Evolutionary conservation across 768 basidiomycete genomes (phyloP).

Genomic region (Agaricus blazei): DNA sequence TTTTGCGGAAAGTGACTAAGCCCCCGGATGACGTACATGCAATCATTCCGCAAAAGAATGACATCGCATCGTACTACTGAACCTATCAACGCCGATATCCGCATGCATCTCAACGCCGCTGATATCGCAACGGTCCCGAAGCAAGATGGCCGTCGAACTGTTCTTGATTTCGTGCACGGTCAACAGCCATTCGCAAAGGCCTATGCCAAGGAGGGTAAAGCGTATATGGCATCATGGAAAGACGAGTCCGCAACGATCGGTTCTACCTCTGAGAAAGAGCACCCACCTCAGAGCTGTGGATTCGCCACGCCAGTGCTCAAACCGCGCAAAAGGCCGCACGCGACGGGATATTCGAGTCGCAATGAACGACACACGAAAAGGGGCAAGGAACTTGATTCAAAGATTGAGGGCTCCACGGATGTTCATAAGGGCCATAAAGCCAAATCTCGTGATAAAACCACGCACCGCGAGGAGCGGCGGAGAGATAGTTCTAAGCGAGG

Average conservation of each 20-base stretch:
- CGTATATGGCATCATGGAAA: slow-evolving; percentile 26
- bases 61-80: background rate
- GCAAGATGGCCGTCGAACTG: slow-evolving; percentile 34
- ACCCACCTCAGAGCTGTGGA: slow-evolving; percentile 20
- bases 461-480: background rate
- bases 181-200: slow-evolving; percentile 40
- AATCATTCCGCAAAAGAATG: no score
- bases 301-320: slow-evolving; percentile 55
- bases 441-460: background rate
- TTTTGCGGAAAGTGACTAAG: background rate
- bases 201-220: slow-evolving; percentile 38
- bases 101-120: background rate
- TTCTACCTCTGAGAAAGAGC: background rate
- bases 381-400: background rate
- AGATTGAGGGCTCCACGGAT: background rate
- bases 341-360: background rate
- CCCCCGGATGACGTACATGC: background rate
- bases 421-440: background rate
- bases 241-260: background rate
- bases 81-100: background rate
- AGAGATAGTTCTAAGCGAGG: background rate
- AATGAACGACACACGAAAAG: background rate
- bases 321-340: slow-evolving; percentile 26
- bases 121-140: slow-evolving; percentile 28
- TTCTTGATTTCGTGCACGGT: slow-evolving; percentile 43